Percentiles rank a stretch among this genome's conserved stretches.
These are phyloP conservation scores for Thecamonas trahens DNA, from an alignment of 78 protist genomes.

Conservation along the genomic window DNA sequence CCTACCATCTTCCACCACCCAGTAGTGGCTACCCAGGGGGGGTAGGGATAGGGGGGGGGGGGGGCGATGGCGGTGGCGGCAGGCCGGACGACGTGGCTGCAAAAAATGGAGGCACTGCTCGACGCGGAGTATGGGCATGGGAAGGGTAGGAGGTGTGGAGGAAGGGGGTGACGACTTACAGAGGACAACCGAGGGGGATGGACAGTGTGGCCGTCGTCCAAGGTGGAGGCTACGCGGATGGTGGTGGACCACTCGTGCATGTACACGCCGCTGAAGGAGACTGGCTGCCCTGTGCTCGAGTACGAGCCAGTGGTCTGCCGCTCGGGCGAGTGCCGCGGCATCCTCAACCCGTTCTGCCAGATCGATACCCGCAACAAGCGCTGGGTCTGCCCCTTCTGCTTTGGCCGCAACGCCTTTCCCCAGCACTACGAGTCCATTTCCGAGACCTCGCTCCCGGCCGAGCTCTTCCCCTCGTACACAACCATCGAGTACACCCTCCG, in stretches of 20 bases:
- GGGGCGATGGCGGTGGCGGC: too few relatives aligned
- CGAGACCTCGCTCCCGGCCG: conserved; percentile 77
- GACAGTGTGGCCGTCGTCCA: conserved; percentile 52
- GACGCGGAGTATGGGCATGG: too few relatives aligned
- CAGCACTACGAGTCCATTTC: conserved; percentile 69
- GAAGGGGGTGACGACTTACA: too few relatives aligned
- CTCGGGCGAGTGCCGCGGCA: conserved; percentile 53
- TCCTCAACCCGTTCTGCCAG: conserved; percentile 87
- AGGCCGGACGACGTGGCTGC: too few relatives aligned
- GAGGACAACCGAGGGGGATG: too few relatives aligned
- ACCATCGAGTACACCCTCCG: conserved; percentile 74
- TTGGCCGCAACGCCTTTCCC: conserved; percentile 84
- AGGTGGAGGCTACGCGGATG: conserved; percentile 66
- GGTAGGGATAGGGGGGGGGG: too few relatives aligned
- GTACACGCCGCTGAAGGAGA: conserved; percentile 86
- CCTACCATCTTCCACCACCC: too few relatives aligned
- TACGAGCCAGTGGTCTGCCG: conserved; percentile 86
- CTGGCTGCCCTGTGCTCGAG: conserved; percentile 40
- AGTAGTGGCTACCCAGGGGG: too few relatives aligned
- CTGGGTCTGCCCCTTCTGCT: conserved; percentile 90
- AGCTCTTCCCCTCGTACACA: conserved; percentile 71
- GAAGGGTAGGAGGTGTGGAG: too few relatives aligned
- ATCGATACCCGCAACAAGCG: conserved; percentile 53
- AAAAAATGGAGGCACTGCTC: too few relatives aligned
- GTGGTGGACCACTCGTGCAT: conserved; percentile 87